Conservation (phyloP, 23 red algal species). For the Porphyridium purpureum region DNA sequence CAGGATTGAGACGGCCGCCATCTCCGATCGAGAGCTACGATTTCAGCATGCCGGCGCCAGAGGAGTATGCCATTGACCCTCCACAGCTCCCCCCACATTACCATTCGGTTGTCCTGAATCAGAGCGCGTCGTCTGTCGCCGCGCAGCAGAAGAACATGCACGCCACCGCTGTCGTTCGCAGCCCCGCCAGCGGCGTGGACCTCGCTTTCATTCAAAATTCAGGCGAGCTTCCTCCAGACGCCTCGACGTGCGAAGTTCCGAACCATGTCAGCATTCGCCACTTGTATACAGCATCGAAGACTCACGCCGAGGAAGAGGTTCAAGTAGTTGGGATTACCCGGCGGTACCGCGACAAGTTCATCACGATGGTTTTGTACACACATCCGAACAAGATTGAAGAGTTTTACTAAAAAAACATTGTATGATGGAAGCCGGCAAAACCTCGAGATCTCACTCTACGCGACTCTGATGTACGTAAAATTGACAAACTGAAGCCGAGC, state of each 20-base stretch:
- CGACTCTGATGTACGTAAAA: too few species aligned
- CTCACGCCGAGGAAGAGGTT: neutral
- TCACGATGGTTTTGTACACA: neutral
- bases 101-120: neutral
- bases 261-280: neutral
- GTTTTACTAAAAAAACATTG: too few species aligned
- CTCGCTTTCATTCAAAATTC: too few species aligned
- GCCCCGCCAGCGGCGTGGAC: too few species aligned
- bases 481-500: too few species aligned
- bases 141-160: too few species aligned
- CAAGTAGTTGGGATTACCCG: neutral
- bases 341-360: neutral
- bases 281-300: neutral
- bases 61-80: slow-evolving; percentile 40
- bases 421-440: too few species aligned
- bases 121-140: neutral
- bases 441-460: too few species aligned
- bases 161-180: too few species aligned
- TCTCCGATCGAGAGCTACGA: slow-evolving; percentile 53
- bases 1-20: slow-evolving; percentile 3
- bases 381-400: neutral
- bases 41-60: slow-evolving; percentile 16
- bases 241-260: too few species aligned
- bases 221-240: too few species aligned
- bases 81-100: slow-evolving; percentile 28